Base-by-base conservation (phyloP, 371 early-diverging fungal species). In the Mortierella sp. region DNA sequence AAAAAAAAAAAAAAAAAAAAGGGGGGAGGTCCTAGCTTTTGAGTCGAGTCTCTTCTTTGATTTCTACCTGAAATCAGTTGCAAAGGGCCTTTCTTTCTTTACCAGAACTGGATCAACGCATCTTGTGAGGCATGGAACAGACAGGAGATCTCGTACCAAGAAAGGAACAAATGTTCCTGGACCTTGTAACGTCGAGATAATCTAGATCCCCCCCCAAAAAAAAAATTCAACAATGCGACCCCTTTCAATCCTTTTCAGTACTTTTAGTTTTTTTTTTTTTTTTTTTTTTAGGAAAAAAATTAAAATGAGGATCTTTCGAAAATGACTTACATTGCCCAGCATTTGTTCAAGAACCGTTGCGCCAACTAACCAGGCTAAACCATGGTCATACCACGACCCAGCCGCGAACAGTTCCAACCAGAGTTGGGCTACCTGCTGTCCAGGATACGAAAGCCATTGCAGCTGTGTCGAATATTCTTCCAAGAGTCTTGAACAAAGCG, bases 291-390 rank as follows among this genome's bases (percentile, higher is more conserved):
- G 19, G 15, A 26, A 14, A 62, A 37, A 23, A 23, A 2, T 3
- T 25, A 4, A 14, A 25, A n/a, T n/a, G n/a, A n/a, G n/a, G n/a
- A n/a, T n/a, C n/a, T n/a, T 7, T 5, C 46, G 12, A 19, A 51
- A 11, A 7, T 16, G 11, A 57, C 69, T 48, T 68, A 80, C 80
- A 62, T 74, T 74, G 47, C 70, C 64, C 16, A 80, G 21, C 37
- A 74, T 29, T 25, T 74, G 80, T 61, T 80, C 80, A 15, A 80
- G 55, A 15, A 80, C 68, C 1, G 75, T 80, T 0, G 74, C 67
- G 37, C 80, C 80, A 1, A 80, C 61, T 44, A 74, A 70, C 74
- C 62, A 68, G 1, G 80, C 74, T 37, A 64, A 64, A 46, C 70
- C 57, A 26, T 53, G 64, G 4, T 56, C 43, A 5, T 37, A 9